Conservation (phyloP, 1,284 basidiomycete genomes). For the Tilletia setariae region DNA sequence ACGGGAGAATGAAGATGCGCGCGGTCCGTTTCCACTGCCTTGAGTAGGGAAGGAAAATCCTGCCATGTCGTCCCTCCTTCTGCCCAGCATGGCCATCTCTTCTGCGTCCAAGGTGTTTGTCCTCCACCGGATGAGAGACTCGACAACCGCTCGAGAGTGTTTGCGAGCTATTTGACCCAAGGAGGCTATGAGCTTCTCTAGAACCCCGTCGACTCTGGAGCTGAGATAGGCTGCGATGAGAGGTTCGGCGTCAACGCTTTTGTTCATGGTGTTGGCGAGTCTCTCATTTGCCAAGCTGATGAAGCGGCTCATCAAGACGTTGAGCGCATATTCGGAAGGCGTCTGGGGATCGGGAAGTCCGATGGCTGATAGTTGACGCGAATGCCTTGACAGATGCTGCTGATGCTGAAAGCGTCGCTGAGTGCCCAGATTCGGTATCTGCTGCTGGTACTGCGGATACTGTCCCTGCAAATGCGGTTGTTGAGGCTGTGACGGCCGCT, state of each 20-base stretch:
- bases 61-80: conserved; percentile 9
- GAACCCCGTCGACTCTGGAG: background rate
- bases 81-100: conserved; percentile 5
- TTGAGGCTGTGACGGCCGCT: background rate
- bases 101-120: background rate
- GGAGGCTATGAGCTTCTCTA: background rate
- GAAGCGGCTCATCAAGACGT: conserved; percentile 14
- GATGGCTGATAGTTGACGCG: background rate
- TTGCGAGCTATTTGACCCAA: background rate
- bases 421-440: background rate
- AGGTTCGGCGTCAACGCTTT: conserved; percentile 9
- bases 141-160: conserved; percentile 3
- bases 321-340: conserved; percentile 17
- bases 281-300: conserved; percentile 4
- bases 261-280: conserved; percentile 9
- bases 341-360: conserved; percentile 14
- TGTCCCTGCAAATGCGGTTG: background rate
- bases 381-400: background rate
- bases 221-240: conserved; percentile 11
- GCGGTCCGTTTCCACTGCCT: background rate
- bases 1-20: background rate
- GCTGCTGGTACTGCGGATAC: no score
- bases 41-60: background rate
- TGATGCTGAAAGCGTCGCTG: background rate
- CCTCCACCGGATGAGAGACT: conserved; percentile 10